Conservation (phyloP, 208 protist species). For the Acanthamoeba lenticulata region DNA sequence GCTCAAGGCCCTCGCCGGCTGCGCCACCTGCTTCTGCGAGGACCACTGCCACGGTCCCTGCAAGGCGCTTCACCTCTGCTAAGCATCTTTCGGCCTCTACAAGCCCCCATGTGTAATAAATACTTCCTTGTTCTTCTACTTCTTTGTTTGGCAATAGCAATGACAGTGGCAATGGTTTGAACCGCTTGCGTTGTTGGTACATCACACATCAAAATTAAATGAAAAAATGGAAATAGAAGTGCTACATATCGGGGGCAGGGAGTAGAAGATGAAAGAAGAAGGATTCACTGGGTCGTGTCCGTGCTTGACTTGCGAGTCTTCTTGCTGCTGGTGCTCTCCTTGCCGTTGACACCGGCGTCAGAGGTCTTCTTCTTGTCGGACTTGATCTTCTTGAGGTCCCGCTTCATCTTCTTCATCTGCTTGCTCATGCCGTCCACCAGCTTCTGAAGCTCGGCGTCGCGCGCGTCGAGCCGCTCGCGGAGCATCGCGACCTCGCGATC, state of each 20-base stretch:
- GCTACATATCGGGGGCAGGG: no score
- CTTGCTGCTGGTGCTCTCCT: neutral
- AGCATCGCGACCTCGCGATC: neutral
- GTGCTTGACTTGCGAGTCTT: neutral
- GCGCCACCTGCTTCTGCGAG: constrained; percentile 11
- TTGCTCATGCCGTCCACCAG: neutral
- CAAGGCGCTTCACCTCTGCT: no score
- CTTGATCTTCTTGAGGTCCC: constrained; percentile 6
- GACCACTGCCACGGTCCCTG: neutral
- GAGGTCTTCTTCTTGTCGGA: neutral
- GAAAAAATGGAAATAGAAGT: no score
- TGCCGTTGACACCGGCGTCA: neutral
- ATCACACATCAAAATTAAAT: no score
- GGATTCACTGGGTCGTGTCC: neutral
- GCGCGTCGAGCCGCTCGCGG: neutral
- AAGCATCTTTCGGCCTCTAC: no score
- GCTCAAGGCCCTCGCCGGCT: neutral
- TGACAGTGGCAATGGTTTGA: no score
- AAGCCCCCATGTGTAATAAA: no score
- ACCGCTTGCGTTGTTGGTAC: no score
- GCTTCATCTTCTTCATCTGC: neutral
- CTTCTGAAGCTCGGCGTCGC: neutral
- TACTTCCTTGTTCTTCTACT: no score
- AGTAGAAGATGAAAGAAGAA: no score
- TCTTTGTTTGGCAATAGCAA: no score